Percentiles rank a stretch among this genome's conserved stretches.
Evolutionary conservation across 2,329 filamentous ascomycete species (phyloP).

Genomic region (Aspergillus ochraceus): DNA sequence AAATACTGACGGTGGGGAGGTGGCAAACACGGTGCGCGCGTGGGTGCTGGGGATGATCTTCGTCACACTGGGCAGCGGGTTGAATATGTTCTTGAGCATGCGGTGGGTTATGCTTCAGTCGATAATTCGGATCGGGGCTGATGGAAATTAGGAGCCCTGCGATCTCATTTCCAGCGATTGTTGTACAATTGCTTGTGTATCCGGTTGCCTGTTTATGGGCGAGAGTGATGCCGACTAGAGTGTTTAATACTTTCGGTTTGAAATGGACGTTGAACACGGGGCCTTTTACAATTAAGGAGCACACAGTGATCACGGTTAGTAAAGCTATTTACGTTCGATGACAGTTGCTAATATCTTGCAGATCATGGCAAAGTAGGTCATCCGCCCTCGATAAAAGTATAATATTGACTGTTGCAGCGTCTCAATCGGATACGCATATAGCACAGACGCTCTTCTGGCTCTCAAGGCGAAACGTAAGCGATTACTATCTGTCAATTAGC

Average conservation of each 20-base stretch:
- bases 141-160: slow-evolving; percentile 45
- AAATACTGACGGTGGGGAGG: slow-evolving; percentile 64
- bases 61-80: slow-evolving; percentile 61
- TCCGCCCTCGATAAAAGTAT: too few species aligned
- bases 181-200: slow-evolving; percentile 63
- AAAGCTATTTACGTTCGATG: neutral
- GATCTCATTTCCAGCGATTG: slow-evolving; percentile 61
- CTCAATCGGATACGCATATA: slow-evolving; percentile 61
- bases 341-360: neutral
- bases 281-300: slow-evolving; percentile 50
- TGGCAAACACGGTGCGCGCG: slow-evolving; percentile 64
- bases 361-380: slow-evolving; percentile 54
- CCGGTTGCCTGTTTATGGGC: slow-evolving; percentile 49
- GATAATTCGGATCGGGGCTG: neutral
- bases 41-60: slow-evolving; percentile 64
- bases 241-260: slow-evolving; percentile 38
- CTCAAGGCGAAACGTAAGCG: slow-evolving; percentile 26
- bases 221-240: slow-evolving; percentile 36
- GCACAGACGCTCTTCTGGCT: slow-evolving; percentile 71
- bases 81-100: slow-evolving; percentile 59
- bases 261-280: slow-evolving; percentile 45
- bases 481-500: neutral
- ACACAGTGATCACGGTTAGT: slow-evolving; percentile 39
- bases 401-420: slow-evolving; percentile 54
- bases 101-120: slow-evolving; percentile 35